These are phyloP conservation scores for Mycena leptocephala DNA, from an alignment of 768 basidiomycete genomes.

Conservation along the genomic window DNA sequence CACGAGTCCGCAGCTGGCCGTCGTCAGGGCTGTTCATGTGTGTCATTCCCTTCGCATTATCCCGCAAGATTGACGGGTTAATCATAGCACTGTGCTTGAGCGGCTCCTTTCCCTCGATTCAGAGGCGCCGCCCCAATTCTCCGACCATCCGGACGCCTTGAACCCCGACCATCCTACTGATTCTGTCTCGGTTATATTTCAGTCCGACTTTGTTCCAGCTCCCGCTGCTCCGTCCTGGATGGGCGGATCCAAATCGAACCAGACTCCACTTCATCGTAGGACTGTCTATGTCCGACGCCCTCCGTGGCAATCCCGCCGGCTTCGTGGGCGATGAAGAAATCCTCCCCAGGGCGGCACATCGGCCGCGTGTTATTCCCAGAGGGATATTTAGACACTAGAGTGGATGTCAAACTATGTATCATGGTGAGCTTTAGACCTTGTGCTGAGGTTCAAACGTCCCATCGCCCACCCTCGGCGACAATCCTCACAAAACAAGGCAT, in stretches of 20 bases:
- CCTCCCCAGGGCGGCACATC: not conserved
- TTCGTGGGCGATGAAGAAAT: conserved; percentile 15
- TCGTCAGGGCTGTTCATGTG: not conserved
- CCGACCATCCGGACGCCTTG: not conserved
- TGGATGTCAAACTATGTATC: not conserved
- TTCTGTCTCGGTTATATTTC: too few relatives aligned
- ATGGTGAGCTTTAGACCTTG: too few relatives aligned
- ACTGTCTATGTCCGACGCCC: not conserved
- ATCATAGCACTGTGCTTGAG: not conserved
- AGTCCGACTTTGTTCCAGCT: not conserved
- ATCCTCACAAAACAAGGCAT: too few relatives aligned
- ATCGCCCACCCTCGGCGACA: too few relatives aligned
- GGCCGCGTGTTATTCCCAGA: too few relatives aligned
- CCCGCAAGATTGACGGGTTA: not conserved
- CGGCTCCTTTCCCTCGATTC: not conserved
- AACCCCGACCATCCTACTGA: not conserved
- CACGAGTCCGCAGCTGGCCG: not conserved
- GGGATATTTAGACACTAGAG: too few relatives aligned
- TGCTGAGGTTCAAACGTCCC: too few relatives aligned
- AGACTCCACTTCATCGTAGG: not conserved
- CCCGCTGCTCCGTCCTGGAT: not conserved
- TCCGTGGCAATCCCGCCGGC: not conserved
- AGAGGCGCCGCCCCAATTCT: not conserved
- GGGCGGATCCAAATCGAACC: not conserved
- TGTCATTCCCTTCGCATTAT: not conserved